phyloP scores from a whole-genome alignment of 306 rosid species.

The Inga oerstediana region DNA sequence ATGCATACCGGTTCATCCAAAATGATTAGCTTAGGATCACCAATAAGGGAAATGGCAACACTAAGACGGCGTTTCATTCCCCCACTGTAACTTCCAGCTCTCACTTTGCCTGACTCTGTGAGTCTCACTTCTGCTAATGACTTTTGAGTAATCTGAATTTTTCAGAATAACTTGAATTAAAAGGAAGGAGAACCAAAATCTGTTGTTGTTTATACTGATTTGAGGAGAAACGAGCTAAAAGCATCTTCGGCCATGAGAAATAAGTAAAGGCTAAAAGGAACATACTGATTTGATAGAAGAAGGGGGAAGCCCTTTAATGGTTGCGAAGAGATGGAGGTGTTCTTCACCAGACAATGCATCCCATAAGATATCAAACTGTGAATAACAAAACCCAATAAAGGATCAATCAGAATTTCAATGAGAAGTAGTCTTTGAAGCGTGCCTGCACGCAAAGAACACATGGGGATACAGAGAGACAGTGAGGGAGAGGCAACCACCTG shows the following conservation, averaged over 20 bases:
- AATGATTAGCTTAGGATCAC: conserved; percentile 81
- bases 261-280: conserved; percentile 29
- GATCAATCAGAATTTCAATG: conserved; percentile 9
- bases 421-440: conserved; percentile 8
- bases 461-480: not conserved
- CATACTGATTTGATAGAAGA: conserved; percentile 67
- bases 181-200: conserved; percentile 1
- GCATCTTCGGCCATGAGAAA: conserved; percentile 2
- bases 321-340: conserved; percentile 85
- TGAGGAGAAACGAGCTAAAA: not conserved
- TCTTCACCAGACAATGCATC: conserved; percentile 79
- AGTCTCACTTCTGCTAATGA: conserved; percentile 81
- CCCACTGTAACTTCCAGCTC: conserved; percentile 93
- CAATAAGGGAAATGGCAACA: conserved; percentile 88
- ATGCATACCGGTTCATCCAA: conserved; percentile 84
- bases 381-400: conserved; percentile 32
- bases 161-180: conserved; percentile 30
- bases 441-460: conserved; percentile 25
- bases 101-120: conserved; percentile 63
- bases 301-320: conserved; percentile 75
- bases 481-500: conserved; percentile 60
- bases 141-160: conserved; percentile 55
- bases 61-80: conserved; percentile 96
- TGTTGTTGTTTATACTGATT: conserved; percentile 18
- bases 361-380: conserved; percentile 90